phyloP scores from a whole-genome alignment of 805 yeast species.

The Ogataea pilisensis region DNA sequence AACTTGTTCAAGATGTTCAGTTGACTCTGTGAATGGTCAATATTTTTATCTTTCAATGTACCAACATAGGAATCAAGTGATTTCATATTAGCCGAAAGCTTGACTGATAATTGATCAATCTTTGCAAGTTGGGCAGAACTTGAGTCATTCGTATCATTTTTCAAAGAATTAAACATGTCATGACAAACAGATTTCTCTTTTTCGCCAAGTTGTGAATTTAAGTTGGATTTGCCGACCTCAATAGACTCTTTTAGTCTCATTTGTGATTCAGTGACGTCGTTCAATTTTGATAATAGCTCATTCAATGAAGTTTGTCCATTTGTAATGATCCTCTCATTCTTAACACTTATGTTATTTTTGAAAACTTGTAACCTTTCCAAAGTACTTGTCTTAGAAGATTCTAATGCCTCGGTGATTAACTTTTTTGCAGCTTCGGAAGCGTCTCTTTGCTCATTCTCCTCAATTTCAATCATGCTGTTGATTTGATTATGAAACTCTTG shows the following conservation, averaged over 20 bases:
- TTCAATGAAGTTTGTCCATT: not conserved
- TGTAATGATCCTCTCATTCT: not conserved
- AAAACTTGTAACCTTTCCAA: not conserved
- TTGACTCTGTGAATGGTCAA: not conserved
- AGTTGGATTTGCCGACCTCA: not conserved
- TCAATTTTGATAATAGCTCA: not conserved
- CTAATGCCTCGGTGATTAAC: not conserved
- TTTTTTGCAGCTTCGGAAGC: not conserved
- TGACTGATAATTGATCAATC: constrained; percentile 3
- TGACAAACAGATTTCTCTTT: not conserved
- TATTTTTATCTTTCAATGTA: not conserved
- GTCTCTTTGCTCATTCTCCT: not conserved
- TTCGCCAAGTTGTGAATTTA: constrained; percentile 1
- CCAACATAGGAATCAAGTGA: constrained; percentile 2
- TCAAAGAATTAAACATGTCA: not conserved
- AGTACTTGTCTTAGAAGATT: not conserved
- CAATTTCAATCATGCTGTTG: constrained; percentile 1
- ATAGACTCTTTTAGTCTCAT: not conserved
- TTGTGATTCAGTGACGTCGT: not conserved
- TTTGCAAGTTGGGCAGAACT: not conserved
- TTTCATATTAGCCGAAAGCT: constrained; percentile 3
- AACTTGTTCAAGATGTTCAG: not conserved
- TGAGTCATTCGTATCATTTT: not conserved
- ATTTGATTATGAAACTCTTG: not conserved
- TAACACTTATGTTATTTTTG: not conserved